Evolutionary conservation across 805 yeast species (phyloP), one percentile per base, ranked within the genome.

Genomic region (Blastobotrys americana): DNA sequence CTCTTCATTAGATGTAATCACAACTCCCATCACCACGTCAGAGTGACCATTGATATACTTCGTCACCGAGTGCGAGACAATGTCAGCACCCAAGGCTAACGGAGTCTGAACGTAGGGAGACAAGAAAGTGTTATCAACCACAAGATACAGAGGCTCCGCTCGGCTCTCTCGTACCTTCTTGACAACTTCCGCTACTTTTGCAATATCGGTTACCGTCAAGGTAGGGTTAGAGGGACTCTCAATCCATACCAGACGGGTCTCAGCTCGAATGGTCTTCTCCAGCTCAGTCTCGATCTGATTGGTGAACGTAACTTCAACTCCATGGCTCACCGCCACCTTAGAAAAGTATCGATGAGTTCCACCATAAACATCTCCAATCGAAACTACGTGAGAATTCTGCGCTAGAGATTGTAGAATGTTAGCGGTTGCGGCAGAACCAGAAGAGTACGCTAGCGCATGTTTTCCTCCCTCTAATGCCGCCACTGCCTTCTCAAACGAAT

Each of bases 151-250:
- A 51, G 82, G 55, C 43, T 48, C 42, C 34, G 40, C 72, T 48
- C 70, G 74, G 43, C 72, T 60, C 34, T 61, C 64, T 49, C 68
- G 63, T 56, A 67, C 68, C 17, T 57, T 55, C 55, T 70, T 68
- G 53, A 84, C 75, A 47, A 79, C 69, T 35, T 65, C 56, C 42
- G 81, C 73, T 20, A 85, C 86, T 47, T 69, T 71, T 45, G 72
- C 61, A 51, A 85, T 85, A 65, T 84, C 89, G 39, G 93, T 85
- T 53, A 86, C 74, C 44, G 82, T 70, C 58, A 85, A 72, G 35
- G 95, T 86, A 54, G 95, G 95, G 73, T 85, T 85, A 28, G 93
- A 82, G 53, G 95, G 95, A 34, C 90, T 74, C 66, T 85, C 95
- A 55, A 86, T 74, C 95, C 95, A 85, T 39, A 85, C 90, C 57